phyloP scores from a whole-genome alignment of 306 rosid genomes.

The Oxytropis ochrocephala region DNA sequence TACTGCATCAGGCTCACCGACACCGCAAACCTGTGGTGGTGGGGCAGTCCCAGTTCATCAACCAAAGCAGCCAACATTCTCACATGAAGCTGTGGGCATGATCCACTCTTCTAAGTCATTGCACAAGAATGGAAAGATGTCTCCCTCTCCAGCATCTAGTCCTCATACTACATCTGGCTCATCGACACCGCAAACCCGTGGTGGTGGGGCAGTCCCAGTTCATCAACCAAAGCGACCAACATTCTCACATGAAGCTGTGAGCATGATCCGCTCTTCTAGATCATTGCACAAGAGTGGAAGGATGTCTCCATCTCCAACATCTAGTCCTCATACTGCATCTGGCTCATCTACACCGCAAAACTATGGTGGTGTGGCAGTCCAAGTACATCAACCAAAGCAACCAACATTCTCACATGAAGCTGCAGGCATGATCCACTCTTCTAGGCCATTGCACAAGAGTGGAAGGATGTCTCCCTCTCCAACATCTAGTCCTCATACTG shows the following conservation, averaged over 20 bases:
- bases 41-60: conserved; percentile 54
- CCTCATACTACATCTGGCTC: conserved; percentile 64
- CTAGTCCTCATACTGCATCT: conserved; percentile 56
- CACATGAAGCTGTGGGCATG: conserved; percentile 39
- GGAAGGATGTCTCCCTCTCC: conserved; percentile 75
- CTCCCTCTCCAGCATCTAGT: conserved; percentile 69
- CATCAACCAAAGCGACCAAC: conserved; percentile 41
- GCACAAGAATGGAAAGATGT: conserved; percentile 53
- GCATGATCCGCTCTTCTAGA: conserved; percentile 42
- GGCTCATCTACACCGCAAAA: conserved; percentile 70
- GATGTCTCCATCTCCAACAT: conserved; percentile 69
- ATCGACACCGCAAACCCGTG: conserved; percentile 57
- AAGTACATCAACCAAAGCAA: conserved; percentile 47
- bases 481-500: conserved; percentile 53
- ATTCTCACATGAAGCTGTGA: conserved; percentile 37
- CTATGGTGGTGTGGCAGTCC: conserved; percentile 47
- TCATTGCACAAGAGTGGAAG: conserved; percentile 51
- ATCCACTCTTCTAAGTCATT: conserved; percentile 45
- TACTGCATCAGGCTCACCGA: conserved; percentile 61
- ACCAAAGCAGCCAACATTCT: conserved; percentile 37
- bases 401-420: conserved; percentile 41
- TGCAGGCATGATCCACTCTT: conserved; percentile 32
- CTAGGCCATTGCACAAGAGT: conserved; percentile 48
- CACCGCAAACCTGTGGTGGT: conserved; percentile 53
- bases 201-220: conserved; percentile 54